Evolutionary conservation across 371 early-diverging fungal species (phyloP).

Genomic region (Rhizomucor pusillus): DNA sequence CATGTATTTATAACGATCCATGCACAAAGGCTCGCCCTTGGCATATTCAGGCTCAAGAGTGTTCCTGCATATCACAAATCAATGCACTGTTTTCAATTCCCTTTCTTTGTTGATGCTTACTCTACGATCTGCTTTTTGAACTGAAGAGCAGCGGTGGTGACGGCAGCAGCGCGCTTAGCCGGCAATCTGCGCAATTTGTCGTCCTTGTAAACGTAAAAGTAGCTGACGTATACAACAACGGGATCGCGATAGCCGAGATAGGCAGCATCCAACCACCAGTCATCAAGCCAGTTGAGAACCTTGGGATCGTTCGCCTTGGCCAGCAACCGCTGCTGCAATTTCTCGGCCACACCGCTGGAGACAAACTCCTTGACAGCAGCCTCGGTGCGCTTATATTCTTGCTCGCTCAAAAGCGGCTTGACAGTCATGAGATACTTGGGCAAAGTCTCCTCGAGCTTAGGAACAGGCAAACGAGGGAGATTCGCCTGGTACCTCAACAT

Average conservation of each 20-base stretch:
- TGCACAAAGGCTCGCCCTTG: constrained; percentile 79
- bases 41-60: constrained; percentile 84
- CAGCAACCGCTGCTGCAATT: constrained; percentile 79
- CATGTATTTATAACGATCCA: constrained; percentile 92
- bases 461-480: constrained; percentile 88
- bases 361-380: constrained; percentile 77
- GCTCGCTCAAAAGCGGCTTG: constrained; percentile 71
- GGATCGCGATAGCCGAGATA: constrained; percentile 97
- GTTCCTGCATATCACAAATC: too few relatives aligned
- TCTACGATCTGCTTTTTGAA: constrained; percentile 83
- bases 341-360: constrained; percentile 75
- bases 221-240: constrained; percentile 87
- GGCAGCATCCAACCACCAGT: constrained; percentile 93
- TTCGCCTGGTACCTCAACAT: constrained; percentile 66
- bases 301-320: constrained; percentile 65
- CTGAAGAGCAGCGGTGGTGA: constrained; percentile 83
- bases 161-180: constrained; percentile 84
- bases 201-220: constrained; percentile 83
- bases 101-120: constrained; percentile 23
- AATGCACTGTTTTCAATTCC: background rate
- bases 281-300: constrained; percentile 87
- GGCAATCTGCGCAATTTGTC: constrained; percentile 74
- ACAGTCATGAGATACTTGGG: constrained; percentile 77
- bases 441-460: constrained; percentile 78
- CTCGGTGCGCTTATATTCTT: constrained; percentile 71